Conservation (phyloP, 352 stramenopile genomes). For the Phytophthora multivora region DNA sequence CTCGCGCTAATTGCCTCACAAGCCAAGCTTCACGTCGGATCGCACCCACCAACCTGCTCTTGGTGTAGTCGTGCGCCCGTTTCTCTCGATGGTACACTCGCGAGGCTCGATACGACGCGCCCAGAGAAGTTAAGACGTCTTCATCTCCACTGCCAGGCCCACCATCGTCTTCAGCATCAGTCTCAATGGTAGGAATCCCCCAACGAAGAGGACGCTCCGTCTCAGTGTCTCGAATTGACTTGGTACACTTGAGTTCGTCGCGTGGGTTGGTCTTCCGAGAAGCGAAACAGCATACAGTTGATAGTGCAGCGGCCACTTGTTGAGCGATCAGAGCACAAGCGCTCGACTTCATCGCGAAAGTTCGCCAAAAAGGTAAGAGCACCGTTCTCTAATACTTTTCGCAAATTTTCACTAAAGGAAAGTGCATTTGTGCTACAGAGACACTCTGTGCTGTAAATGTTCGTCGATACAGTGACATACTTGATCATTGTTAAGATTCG, state of each 20-base stretch:
- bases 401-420: background rate
- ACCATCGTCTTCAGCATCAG: conserved; percentile 10
- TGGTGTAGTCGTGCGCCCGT: conserved; percentile 39
- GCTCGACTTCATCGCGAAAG: conserved; percentile 1
- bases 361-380: background rate
- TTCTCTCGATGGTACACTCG: conserved; percentile 38
- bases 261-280: conserved; percentile 12
- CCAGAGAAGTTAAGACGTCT: conserved; percentile 37
- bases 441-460: no score
- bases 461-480: no score
- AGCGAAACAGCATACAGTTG: conserved; percentile 19
- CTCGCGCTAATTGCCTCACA: conserved; percentile 20
- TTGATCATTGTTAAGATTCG: no score
- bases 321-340: conserved; percentile 14
- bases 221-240: conserved; percentile 13
- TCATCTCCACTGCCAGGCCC: conserved; percentile 36
- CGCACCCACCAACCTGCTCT: conserved; percentile 28
- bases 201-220: conserved; percentile 9
- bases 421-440: background rate
- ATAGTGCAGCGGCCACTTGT: conserved; percentile 15
- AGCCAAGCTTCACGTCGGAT: conserved; percentile 28
- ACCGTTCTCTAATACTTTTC: background rate
- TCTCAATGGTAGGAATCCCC: background rate
- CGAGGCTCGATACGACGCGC: conserved; percentile 33
- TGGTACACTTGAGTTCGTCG: conserved; percentile 27